These are phyloP conservation scores for Anisodus acutangulus DNA, from an alignment of 257 asterid species.

Conservation along the genomic window DNA sequence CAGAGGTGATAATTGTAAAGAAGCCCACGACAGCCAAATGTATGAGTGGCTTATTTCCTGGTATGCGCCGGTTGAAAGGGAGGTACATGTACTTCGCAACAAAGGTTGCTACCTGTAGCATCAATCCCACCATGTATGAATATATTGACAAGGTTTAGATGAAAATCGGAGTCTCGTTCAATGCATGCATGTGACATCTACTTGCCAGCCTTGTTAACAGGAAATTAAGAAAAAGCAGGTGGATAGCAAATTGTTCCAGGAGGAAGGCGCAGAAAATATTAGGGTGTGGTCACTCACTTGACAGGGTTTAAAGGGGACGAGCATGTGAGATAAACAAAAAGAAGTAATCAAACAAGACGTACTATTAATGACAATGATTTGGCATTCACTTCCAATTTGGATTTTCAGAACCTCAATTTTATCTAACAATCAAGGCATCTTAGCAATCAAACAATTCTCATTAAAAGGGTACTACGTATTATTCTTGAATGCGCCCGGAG, in stretches of 20 bases:
- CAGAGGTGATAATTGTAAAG: constrained; percentile 79
- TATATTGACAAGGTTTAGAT: constrained; percentile 83
- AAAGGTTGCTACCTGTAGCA: constrained; percentile 94
- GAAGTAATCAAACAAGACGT: constrained; percentile 32
- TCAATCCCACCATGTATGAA: constrained; percentile 89
- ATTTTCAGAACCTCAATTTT: neutral
- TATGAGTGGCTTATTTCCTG: constrained; percentile 65
- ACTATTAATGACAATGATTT: neutral
- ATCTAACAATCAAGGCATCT: neutral
- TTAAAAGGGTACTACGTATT: neutral
- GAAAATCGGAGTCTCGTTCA: constrained; percentile 81
- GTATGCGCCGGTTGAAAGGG: constrained; percentile 82
- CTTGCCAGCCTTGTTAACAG: constrained; percentile 82
- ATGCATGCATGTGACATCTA: constrained; percentile 95
- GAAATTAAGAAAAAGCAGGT: constrained; percentile 69
- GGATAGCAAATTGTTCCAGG: constrained; percentile 79
- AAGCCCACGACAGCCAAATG: constrained; percentile 65
- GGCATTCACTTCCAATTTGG: neutral
- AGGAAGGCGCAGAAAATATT: constrained; percentile 81
- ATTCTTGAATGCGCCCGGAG: constrained; percentile 14
- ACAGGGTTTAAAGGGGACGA: constrained; percentile 75
- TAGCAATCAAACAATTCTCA: neutral
- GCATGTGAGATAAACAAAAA: constrained; percentile 95
- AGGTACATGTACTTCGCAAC: constrained; percentile 94
- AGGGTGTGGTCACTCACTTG: constrained; percentile 83